Base-by-base conservation (phyloP, 768 basidiomycete species). In the Gelatoporia subvermispora region DNA sequence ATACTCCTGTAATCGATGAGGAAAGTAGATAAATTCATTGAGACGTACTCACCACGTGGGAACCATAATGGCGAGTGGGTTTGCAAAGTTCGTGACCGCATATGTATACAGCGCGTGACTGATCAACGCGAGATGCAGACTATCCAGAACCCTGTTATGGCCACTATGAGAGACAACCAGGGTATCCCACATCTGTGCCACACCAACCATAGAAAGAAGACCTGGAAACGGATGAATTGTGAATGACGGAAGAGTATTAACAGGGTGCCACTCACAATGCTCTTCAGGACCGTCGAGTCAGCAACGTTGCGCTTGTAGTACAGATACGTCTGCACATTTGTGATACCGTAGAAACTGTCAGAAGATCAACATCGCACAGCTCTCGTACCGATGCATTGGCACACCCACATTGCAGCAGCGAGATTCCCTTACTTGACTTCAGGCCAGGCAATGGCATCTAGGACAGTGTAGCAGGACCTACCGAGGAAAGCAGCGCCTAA, bases 71-170 rank as follows among this genome's bases (percentile, higher is more conserved):
- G 54, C 58, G 7, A 52, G 23, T 5, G 48, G 51, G 38, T 61
- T 53, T 17, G 44, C 23, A 46, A 58, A 61, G 47, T 64, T 57
- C 8, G 48, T 57, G 5, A 64, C 57, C 5, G 57, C 51, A 43
- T 60, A 61, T 31, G 47, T 49, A 39, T 64, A 64, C n/a, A 58
- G 38, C 2, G 57, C 25, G 17, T 49, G 49, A 2, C 46, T 52
- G 7, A 58, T 43, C 28, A 54, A 37, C 3, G 55, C 57, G 5
- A 57, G 36, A 38, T 59, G 55, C 4, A 61, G 39, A 20, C 44
- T 48, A 20, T 61, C 57, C 21, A 58, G 37, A 24, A 51, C 35
- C 51, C 57, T 56, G 28, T 3, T 11, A 20, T 11, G 18, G 4
- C n/a, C 8, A 11, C 21, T 18, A 36, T 13, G 17, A 11, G 11